These are phyloP conservation scores for Orbilia javanica DNA, from an alignment of 2,329 filamentous ascomycete genomes.

Conservation along the genomic window DNA sequence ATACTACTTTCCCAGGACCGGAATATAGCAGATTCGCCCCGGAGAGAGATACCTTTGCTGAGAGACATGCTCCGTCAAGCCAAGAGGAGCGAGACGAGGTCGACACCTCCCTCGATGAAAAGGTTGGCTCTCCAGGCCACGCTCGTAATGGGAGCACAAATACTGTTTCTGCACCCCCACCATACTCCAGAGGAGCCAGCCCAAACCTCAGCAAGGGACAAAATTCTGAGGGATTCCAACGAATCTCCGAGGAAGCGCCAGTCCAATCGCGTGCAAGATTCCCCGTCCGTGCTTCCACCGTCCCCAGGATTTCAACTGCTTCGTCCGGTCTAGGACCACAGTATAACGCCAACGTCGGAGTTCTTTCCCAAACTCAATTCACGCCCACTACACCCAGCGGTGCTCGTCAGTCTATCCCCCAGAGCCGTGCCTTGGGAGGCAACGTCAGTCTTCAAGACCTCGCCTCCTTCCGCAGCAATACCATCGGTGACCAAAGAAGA, in stretches of 20 bases:
- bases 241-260: slow-evolving; percentile 19
- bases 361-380: slow-evolving; percentile 40
- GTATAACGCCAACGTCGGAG: neutral
- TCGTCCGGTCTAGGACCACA: slow-evolving; percentile 11
- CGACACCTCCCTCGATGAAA: slow-evolving; percentile 21
- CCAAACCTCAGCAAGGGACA: slow-evolving; percentile 2
- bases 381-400: slow-evolving; percentile 48
- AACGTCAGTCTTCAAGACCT: slow-evolving; percentile 33
- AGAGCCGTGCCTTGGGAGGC: slow-evolving; percentile 2
- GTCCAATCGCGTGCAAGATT: slow-evolving; percentile 23
- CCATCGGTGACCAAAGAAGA: slow-evolving; percentile 28
- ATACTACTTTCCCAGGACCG: slow-evolving; percentile 6
- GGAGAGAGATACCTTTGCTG: neutral
- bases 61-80: slow-evolving; percentile 21
- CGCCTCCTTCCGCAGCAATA: slow-evolving; percentile 31
- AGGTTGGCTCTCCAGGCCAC: slow-evolving; percentile 32
- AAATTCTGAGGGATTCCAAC: slow-evolving; percentile 11
- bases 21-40: neutral
- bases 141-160: slow-evolving; percentile 46
- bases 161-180: slow-evolving; percentile 47
- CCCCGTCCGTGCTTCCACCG: slow-evolving; percentile 24
- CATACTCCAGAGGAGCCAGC: slow-evolving; percentile 30
- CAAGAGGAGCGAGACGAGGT: neutral
- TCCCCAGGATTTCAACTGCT: slow-evolving; percentile 36
- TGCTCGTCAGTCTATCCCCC: slow-evolving; percentile 17